These are phyloP conservation scores for Acacia melanoxylon DNA, from an alignment of 306 rosid genomes.

Conservation along the genomic window DNA sequence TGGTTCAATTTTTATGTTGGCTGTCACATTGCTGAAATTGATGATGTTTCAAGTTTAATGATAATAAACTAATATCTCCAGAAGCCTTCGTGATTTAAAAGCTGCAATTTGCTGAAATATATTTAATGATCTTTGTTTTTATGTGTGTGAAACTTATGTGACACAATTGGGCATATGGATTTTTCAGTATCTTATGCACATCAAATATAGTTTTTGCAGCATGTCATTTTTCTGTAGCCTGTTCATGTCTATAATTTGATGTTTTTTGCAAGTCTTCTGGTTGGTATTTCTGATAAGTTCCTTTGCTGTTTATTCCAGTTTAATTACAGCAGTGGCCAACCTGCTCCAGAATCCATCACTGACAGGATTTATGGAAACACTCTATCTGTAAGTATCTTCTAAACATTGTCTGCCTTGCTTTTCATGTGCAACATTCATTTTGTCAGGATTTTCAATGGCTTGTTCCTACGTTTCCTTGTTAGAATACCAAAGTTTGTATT, in stretches of 20 bases:
- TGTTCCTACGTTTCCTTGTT: constrained; percentile 21
- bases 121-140: neutral
- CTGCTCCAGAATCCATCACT: constrained; percentile 98
- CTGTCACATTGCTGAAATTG: constrained; percentile 8
- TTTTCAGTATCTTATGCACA: neutral
- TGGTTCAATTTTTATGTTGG: constrained; percentile 22
- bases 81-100: constrained; percentile 27
- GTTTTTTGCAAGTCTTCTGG: constrained; percentile 12
- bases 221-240: neutral
- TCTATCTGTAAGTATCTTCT: constrained; percentile 68
- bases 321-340: constrained; percentile 96
- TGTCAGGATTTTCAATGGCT: constrained; percentile 9
- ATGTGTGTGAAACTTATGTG: neutral
- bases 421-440: constrained; percentile 10
- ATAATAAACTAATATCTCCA: neutral
- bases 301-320: constrained; percentile 55
- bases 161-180: neutral
- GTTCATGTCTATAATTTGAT: constrained; percentile 12
- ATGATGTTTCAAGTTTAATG: neutral
- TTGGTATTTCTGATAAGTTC: constrained; percentile 40
- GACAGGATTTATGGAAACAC: constrained; percentile 98
- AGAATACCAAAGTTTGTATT: constrained; percentile 8
- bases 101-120: constrained; percentile 14
- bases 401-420: constrained; percentile 16
- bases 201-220: neutral